Evolutionary conservation across 2,329 filamentous ascomycete genomes (phyloP), one percentile per base, ranked within the genome.

Genomic region (Neonectria coccinea): DNA sequence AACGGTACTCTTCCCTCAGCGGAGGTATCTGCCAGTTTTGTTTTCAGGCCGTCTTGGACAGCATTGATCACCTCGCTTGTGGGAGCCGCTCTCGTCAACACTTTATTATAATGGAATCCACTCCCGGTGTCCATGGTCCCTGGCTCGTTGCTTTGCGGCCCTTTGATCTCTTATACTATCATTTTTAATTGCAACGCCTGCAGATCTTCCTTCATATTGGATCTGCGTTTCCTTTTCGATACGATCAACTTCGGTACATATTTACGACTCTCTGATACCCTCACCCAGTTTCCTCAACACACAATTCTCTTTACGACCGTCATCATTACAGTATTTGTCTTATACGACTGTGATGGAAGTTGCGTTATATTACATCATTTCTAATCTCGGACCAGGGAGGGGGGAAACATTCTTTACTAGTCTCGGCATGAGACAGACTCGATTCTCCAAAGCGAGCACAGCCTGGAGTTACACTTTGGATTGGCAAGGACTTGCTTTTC

Each of bases 1-100:
- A 89, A 89, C 67, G 78, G 80, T 44, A 85, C 83, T n/a, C 74
- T 89, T 3, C 82, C 86, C 0, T 78, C 73, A 36, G 74, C 73
- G 5, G 73, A 71, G 50, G 51, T 63, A 33, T 74, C 60, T n/a
- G 62, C 66, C 10, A 66, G 57, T 12, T 41, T 62, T 7, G 8
- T 48, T 9, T 66, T 52, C 33, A 42, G 54, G 5, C 73, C 74
- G 3, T 72, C 71, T 5, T 71, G 71, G 62, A 39, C 51, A 11
- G 64, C 56, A 39, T 33, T 70, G 3, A 36, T 68, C 16, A 41
- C 67, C 11, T 57, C 70, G 9, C 52, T 73, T 12, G 11, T 70
- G 14, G 65, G 64, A 31, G 64, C 52, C 42, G 65, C 66, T 16
- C 20, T 73, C 7, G 50, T 69, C 36, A 66, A 67, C 55, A 58